Evolutionary conservation across 805 yeast species (phyloP).

Genomic region (Yueomyces sinensis): DNA sequence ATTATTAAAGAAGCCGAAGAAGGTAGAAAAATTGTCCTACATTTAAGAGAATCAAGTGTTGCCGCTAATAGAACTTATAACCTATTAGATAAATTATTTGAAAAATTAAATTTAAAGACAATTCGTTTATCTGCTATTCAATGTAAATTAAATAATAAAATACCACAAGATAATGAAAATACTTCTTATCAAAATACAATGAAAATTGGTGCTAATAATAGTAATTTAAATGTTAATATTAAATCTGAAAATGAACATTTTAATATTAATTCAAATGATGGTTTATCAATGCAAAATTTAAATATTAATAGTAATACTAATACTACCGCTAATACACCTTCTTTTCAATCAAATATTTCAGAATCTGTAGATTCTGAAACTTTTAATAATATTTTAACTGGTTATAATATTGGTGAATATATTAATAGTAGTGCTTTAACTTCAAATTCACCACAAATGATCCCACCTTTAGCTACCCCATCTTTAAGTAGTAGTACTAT

Average conservation of each 20-base stretch:
- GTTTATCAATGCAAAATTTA: neutral
- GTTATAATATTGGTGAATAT: neutral
- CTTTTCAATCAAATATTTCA: constrained; percentile 2
- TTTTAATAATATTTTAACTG: neutral
- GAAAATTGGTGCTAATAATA: neutral
- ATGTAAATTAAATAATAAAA: constrained; percentile 1
- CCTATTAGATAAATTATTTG: constrained; percentile 67
- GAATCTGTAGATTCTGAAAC: constrained; percentile 4
- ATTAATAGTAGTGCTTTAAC: no score
- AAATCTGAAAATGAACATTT: neutral
- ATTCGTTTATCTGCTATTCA: constrained; percentile 30
- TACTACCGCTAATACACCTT: neutral
- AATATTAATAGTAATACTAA: neutral
- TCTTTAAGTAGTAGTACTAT: neutral
- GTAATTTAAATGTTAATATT: neutral
- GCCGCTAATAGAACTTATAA: constrained; percentile 74
- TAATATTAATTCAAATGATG: neutral
- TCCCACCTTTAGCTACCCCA: neutral
- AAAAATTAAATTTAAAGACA: constrained; percentile 62
- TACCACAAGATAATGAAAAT: neutral
- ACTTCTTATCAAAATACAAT: neutral
- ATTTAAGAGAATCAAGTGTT: constrained; percentile 57
- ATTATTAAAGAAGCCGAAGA: constrained; percentile 66
- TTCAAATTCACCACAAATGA: neutral
- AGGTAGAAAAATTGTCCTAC: constrained; percentile 62